Evolutionary conservation across 2,329 filamentous ascomycete species (phyloP), one percentile per base, ranked within the genome.

Genomic region (Dothistroma septosporum): DNA sequence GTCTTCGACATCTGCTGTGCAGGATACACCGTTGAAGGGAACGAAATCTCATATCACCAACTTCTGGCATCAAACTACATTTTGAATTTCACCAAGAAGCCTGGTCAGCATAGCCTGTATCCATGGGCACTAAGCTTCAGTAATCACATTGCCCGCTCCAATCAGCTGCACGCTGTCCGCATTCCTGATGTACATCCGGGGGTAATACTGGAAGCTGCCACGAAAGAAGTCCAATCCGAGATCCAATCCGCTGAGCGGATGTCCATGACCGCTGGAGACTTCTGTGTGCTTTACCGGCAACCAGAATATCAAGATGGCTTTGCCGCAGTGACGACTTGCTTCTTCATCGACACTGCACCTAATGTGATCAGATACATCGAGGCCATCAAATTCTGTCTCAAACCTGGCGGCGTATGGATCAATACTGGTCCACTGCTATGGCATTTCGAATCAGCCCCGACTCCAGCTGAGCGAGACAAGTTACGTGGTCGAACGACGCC

Each of bases 261-360:
- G 91, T 87, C 86, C 71, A 97, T 99, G 93, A 88, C 88, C 22
- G 90, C 92, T 0, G 92, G 91, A 3, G 94, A 99, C 73, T 99
- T 99, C 71, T 84, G 95, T 59, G 88, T 91, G n/a, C 76, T 92
- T 0, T 99, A 99, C 74, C 83, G 82, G 28, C 81, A 87, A 60
- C 79, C 83, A 0, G 82, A 83, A 0, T 84, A 90, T 68, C 75
- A 77, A 9, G 82, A 81, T 0, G 70, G 75, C 0, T 97, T 92
- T 74, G 87, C 97, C 70, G 92, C 88, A 0, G 91, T 97, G 1
- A 87, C 90, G 0, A 91, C 89, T 2, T 90, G 96, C 11, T 99
- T 97, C 78, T 99, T 99, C 78, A 88, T 99, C 60, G 95, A 99
- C 74, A 99, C 94, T 1, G 94, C 94, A 2, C 92, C 93, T 1